Percentiles rank a stretch among this genome's conserved stretches.
Conservation (phyloP, 148 eudicot species). For the Oxyria digyna region DNA sequence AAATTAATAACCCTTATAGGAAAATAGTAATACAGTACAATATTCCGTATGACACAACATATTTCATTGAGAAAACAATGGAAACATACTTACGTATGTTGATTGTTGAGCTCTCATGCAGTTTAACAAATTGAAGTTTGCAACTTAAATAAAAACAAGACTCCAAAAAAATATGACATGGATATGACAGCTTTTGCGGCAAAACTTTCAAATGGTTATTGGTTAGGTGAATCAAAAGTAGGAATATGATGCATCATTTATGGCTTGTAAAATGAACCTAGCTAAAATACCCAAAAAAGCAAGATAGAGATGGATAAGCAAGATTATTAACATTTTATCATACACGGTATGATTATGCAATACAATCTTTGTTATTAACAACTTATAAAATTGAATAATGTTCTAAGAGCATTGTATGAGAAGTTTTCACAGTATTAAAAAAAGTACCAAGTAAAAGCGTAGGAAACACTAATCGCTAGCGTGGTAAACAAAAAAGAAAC, state of each 20-base stretch:
- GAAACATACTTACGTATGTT: too few relatives aligned
- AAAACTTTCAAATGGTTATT: background rate
- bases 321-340: too few relatives aligned
- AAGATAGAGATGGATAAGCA: background rate
- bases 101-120: background rate
- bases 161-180: background rate
- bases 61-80: too few relatives aligned
- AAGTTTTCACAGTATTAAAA: background rate
- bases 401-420: background rate
- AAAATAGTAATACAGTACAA: too few relatives aligned
- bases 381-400: too few relatives aligned
- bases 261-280: background rate
- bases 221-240: background rate
- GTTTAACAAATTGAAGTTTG: background rate
- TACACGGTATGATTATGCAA: background rate
- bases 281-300: background rate
- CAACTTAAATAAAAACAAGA: background rate
- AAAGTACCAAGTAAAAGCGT: background rate
- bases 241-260: background rate
- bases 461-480: background rate
- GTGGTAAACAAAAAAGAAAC: background rate
- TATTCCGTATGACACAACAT: background rate
- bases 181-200: background rate
- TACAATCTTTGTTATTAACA: background rate
- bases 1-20: too few relatives aligned